These are phyloP conservation scores for Aspergillus persii DNA, from an alignment of 2,329 filamentous ascomycete genomes.

Conservation along the genomic window DNA sequence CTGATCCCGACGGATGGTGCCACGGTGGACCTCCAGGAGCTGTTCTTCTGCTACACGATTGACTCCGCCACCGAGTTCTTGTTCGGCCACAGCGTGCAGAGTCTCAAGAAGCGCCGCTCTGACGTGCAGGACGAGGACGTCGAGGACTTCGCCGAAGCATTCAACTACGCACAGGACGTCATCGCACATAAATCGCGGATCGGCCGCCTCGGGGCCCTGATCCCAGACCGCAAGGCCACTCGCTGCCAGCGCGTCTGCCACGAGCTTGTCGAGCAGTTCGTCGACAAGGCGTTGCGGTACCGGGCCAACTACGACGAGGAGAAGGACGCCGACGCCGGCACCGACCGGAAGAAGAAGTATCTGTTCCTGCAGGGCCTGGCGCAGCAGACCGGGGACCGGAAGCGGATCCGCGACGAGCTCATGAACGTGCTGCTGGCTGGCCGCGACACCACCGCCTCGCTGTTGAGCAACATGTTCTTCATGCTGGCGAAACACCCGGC, in stretches of 20 bases:
- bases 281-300: slow-evolving; percentile 38
- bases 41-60: slow-evolving; percentile 53
- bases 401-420: slow-evolving; percentile 44
- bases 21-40: slow-evolving; percentile 25
- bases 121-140: slow-evolving; percentile 13
- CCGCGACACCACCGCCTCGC: slow-evolving; percentile 51
- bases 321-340: slow-evolving; percentile 14
- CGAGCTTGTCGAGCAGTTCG: slow-evolving; percentile 29
- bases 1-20: slow-evolving; percentile 23
- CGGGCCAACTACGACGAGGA: slow-evolving; percentile 18
- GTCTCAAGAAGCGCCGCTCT: slow-evolving; percentile 41
- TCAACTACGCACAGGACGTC: slow-evolving; percentile 28
- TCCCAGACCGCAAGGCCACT: slow-evolving; percentile 19
- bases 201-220: slow-evolving; percentile 15
- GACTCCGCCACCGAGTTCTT: slow-evolving; percentile 84
- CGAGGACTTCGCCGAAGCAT: slow-evolving; percentile 22
- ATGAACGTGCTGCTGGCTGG: slow-evolving; percentile 52
- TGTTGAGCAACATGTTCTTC: slow-evolving; percentile 45
- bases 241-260: slow-evolving; percentile 38
- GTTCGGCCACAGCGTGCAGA: slow-evolving; percentile 60
- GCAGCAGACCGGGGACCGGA: slow-evolving; percentile 42
- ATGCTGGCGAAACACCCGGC: slow-evolving; percentile 42
- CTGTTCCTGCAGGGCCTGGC: slow-evolving; percentile 49
- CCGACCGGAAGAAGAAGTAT: slow-evolving; percentile 30
- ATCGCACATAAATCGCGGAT: slow-evolving; percentile 16